Conservation (phyloP, 768 basidiomycete genomes). For the Candolleomyces eurysporus region DNA sequence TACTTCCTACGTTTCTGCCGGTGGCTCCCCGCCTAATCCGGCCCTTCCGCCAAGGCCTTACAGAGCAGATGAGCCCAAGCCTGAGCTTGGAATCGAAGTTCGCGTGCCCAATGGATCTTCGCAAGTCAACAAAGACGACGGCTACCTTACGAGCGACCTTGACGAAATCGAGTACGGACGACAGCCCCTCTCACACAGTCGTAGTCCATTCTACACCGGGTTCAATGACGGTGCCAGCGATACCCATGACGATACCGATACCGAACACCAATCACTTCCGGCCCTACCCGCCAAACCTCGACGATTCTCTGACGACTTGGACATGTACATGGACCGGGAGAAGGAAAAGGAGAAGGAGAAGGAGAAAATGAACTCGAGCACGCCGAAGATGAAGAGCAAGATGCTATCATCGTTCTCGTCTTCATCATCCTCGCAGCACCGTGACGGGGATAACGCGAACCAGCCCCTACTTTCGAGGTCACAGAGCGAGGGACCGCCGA, state of each 20-base stretch:
- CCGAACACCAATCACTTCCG: neutral
- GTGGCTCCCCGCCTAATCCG: slow-evolving; percentile 29
- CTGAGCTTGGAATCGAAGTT: neutral
- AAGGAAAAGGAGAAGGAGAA: neutral
- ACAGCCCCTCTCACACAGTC: slow-evolving; percentile 40
- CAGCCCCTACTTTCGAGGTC: slow-evolving; percentile 23
- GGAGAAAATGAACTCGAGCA: neutral
- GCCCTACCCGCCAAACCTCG: slow-evolving; percentile 6
- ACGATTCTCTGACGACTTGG: slow-evolving; percentile 10
- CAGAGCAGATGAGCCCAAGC: neutral
- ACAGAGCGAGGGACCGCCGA: slow-evolving; percentile 17
- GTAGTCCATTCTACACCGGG: slow-evolving; percentile 45
- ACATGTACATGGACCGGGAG: neutral
- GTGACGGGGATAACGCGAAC: slow-evolving; percentile 27
- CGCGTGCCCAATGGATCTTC: too few species aligned
- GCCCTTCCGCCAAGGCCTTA: slow-evolving; percentile 24
- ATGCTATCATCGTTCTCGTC: neutral
- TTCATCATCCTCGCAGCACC: too few species aligned
- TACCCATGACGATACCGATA: slow-evolving; percentile 43
- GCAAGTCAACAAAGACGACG: slow-evolving; percentile 14
- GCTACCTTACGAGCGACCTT: slow-evolving; percentile 31
- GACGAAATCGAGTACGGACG: slow-evolving; percentile 48
- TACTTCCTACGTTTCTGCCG: slow-evolving; percentile 61
- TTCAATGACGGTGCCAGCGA: slow-evolving; percentile 40
- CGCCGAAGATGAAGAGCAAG: slow-evolving; percentile 2